These are phyloP conservation scores for Coemansia guatemalensis DNA, from an alignment of 192 early-diverging fungal genomes.

Conservation along the genomic window DNA sequence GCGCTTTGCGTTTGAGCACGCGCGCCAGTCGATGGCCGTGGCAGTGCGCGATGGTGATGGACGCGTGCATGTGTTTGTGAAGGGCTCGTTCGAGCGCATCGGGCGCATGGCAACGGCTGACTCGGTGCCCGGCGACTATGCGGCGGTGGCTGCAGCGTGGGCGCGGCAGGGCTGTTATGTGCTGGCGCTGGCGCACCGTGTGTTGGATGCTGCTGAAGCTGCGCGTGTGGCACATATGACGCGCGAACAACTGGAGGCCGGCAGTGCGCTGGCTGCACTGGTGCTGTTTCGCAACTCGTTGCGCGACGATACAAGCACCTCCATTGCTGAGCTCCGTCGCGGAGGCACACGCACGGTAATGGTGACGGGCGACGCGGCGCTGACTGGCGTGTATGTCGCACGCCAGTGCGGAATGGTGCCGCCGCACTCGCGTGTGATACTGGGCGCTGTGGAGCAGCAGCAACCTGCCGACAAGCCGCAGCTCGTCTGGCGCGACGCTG, in stretches of 20 bases:
- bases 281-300: conserved; percentile 77
- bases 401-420: conserved; percentile 65
- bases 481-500: conserved; percentile 63
- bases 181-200: conserved; percentile 65
- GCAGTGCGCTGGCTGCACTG: conserved; percentile 58
- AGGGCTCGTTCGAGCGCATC: conserved; percentile 80
- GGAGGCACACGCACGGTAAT: conserved; percentile 74
- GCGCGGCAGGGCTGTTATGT: conserved; percentile 79
- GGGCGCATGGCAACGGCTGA: conserved; percentile 47
- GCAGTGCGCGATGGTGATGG: conserved; percentile 60
- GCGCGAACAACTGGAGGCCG: conserved; percentile 64
- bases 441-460: conserved; percentile 58
- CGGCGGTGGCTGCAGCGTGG: conserved; percentile 55
- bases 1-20: conserved; percentile 78
- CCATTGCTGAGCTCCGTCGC: conserved; percentile 63
- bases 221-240: conserved; percentile 36
- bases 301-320: conserved; percentile 66
- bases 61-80: conserved; percentile 65
- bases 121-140: conserved; percentile 60
- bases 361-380: conserved; percentile 81
- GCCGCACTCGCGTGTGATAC: conserved; percentile 48
- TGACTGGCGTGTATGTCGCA: conserved; percentile 73
- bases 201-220: conserved; percentile 56
- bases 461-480: neutral
- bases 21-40: conserved; percentile 72